These are phyloP conservation scores for Bjerkandera adusta DNA, from an alignment of 1,284 basidiomycete species.

Conservation along the genomic window DNA sequence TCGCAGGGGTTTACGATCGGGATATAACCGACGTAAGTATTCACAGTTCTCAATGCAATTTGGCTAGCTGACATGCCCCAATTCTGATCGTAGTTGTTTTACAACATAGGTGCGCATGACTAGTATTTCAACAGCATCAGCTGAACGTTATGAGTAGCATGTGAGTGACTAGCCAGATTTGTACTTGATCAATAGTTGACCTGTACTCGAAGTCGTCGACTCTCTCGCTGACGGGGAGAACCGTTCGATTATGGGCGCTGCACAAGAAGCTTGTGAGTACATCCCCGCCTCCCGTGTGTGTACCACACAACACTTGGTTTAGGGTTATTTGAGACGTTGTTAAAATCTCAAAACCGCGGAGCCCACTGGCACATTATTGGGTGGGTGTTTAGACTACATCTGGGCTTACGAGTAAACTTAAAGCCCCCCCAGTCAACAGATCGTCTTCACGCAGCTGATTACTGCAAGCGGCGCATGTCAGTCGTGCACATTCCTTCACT, in stretches of 20 bases:
- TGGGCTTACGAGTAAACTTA: no score
- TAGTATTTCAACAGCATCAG: no score
- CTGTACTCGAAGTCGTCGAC: no score
- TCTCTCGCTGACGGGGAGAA: no score
- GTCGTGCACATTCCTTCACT: no score
- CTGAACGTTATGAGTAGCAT: no score
- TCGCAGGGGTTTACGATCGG: conserved; percentile 56
- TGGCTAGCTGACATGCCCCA: no score
- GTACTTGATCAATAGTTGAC: no score
- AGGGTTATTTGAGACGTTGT: conserved; percentile 56
- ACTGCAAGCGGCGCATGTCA: no score
- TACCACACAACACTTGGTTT: neutral
- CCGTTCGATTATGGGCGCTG: conserved; percentile 55
- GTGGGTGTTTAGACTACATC: conserved; percentile 27
- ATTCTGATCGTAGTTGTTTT: conserved; percentile 46
- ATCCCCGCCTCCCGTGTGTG: neutral
- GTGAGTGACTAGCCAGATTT: no score
- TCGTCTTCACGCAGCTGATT: conserved; percentile 52
- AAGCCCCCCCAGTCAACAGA: conserved; percentile 46
- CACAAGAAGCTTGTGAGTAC: conserved; percentile 56
- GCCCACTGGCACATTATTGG: conserved; percentile 61
- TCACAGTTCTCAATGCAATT: no score
- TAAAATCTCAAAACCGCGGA: conserved; percentile 45
- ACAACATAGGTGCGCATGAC: conserved; percentile 50
- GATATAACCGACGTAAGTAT: conserved; percentile 53